Base-by-base conservation (phyloP, 2,329 filamentous ascomycete genomes). In the Penicillium sp. region DNA sequence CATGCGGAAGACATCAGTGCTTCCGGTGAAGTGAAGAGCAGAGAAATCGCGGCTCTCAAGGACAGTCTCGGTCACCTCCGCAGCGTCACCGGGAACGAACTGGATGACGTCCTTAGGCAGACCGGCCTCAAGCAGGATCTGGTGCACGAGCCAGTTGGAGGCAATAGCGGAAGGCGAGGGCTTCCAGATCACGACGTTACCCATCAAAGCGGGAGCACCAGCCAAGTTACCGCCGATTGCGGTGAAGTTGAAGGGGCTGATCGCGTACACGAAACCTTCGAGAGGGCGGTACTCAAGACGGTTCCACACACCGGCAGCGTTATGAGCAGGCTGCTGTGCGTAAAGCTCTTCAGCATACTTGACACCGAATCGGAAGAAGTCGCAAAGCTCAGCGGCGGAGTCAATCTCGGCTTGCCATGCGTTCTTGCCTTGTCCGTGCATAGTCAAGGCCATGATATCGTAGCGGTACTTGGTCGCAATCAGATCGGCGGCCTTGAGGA, bases 361-460 rank as follows among this genome's bases (percentile, higher is more conserved):
- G 50, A 97, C 93, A 70, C 94, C 94, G 80, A 97, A 80, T 70
- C 91, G 86, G 71, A 97, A 79, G 77, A 97, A 97, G 73, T 99
- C 93, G 65, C 85, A 88, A 65, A 96, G 77, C 80, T 99, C 94
- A 9, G 93, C 93, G 18, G 93, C 93, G 38, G 92, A 84, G 74
- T 97, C 93, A 61, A 97, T 97, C 81, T 99, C 93, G n/a, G 94
- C 93, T 77, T 99, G 93, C 91, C 91, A 97, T 46, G 90, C 91
- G 73, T 97, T 97, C 84, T 97, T 97, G 68, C 94, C 93, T 77
- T 99, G 93, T 58, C 93, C 94, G 32, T 96, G 80, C 85, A 97
- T 96, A 15, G 94, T 97, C 42, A 91, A 86, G 8, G 94, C 93
- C 89, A 97, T 96, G 66, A 99, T 85, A 54, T 97, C 91, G 76